phyloP scores from a whole-genome alignment of 192 early-diverging fungal species.

The Geosiphon pyriformis region DNA sequence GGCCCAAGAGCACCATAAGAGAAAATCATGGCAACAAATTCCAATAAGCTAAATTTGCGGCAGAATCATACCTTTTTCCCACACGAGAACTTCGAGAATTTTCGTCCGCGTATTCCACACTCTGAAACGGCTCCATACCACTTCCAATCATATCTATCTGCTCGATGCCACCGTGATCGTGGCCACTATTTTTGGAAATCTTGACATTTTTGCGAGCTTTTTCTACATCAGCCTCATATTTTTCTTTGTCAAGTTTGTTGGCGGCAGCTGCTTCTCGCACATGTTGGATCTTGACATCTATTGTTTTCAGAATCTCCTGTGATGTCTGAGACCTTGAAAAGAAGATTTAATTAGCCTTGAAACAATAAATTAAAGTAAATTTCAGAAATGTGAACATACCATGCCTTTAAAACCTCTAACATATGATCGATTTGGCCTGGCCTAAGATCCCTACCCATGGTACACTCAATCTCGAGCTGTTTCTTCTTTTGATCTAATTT shows the following conservation, averaged over 20 bases:
- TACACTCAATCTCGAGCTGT: constrained; percentile 66
- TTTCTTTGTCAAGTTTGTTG: constrained; percentile 35
- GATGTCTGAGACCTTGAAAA: constrained; percentile 50
- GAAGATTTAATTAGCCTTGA: neutral
- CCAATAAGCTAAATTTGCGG: no score
- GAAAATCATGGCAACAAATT: no score
- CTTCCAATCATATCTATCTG: constrained; percentile 22
- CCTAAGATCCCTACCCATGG: constrained; percentile 79
- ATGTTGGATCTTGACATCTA: constrained; percentile 48
- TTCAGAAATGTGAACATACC: constrained; percentile 40
- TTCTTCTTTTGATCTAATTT: constrained; percentile 79
- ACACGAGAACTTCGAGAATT: constrained; percentile 7
- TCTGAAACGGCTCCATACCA: constrained; percentile 11
- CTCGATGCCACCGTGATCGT: neutral
- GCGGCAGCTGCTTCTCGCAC: constrained; percentile 40
- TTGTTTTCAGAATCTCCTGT: constrained; percentile 42
- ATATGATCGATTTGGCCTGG: constrained; percentile 57
- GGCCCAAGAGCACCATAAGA: no score
- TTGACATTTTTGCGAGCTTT: constrained; percentile 34
- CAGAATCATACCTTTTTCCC: constrained; percentile 24
- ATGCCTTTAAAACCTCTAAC: constrained; percentile 48
- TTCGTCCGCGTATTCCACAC: constrained; percentile 14
- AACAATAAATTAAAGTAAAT: neutral
- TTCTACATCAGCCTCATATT: constrained; percentile 47
- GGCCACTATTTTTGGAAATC: constrained; percentile 13